phyloP scores from a whole-genome alignment of 495 filamentous ascomycete genomes.

The Aspergillus avenaceus region DNA sequence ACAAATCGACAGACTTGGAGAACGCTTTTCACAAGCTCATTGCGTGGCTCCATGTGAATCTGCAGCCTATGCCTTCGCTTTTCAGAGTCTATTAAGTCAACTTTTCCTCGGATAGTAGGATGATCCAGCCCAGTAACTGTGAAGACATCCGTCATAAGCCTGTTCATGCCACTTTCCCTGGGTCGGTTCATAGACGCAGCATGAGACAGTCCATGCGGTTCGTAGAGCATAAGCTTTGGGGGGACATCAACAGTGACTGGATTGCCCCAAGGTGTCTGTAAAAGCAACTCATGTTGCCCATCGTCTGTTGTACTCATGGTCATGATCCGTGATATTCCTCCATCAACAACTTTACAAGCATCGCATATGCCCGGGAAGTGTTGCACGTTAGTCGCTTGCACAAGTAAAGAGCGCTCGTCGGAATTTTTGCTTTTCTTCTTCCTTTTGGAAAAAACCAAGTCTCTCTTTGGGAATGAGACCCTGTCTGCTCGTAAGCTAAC shows the following conservation, averaged over 20 bases:
- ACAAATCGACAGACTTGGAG: constrained; percentile 60
- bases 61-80: constrained; percentile 60
- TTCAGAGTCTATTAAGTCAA: constrained; percentile 61
- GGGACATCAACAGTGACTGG: constrained; percentile 55
- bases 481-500: constrained; percentile 52
- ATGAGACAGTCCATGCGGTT: constrained; percentile 37
- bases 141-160: constrained; percentile 48
- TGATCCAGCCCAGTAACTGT: constrained; percentile 40
- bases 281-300: constrained; percentile 58
- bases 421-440: constrained; percentile 15
- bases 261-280: constrained; percentile 74
- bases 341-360: constrained; percentile 70
- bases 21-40: constrained; percentile 52
- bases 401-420: constrained; percentile 30
- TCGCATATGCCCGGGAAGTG: constrained; percentile 59
- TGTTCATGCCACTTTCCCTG: constrained; percentile 49
- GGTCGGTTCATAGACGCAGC: constrained; percentile 26
- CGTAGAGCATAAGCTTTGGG: constrained; percentile 39
- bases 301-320: constrained; percentile 62
- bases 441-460: constrained; percentile 26
- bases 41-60: constrained; percentile 62
- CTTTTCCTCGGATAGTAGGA: constrained; percentile 45
- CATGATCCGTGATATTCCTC: constrained; percentile 61
- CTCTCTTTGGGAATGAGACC: constrained; percentile 28
- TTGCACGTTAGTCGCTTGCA: constrained; percentile 39